Conservation (phyloP, 305 asterid genomes). For the Fraxinus latifolia region DNA sequence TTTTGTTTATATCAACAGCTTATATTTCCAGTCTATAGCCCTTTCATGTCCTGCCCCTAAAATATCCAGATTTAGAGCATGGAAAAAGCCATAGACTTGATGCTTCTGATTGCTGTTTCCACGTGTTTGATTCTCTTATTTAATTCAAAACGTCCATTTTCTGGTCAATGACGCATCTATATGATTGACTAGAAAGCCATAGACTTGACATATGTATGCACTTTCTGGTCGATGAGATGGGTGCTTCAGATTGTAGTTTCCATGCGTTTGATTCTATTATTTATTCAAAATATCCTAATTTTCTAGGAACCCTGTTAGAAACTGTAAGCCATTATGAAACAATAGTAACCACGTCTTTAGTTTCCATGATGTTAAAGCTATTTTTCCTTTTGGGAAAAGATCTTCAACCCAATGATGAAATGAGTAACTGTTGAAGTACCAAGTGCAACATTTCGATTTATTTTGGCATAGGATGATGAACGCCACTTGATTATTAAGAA, state of each 20-base stretch:
- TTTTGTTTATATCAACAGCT: constrained; percentile 1
- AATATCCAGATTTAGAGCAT: constrained; percentile 3
- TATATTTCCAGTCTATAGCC: neutral
- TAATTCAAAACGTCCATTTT: neutral
- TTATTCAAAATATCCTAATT: neutral
- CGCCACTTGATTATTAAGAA: neutral
- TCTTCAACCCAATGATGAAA: constrained; percentile 8
- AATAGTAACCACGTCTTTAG: neutral
- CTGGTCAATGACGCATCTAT: neutral
- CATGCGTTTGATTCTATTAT: constrained; percentile 13
- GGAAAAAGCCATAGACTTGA: neutral
- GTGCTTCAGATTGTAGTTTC: constrained; percentile 7
- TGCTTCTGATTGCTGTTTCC: constrained; percentile 13
- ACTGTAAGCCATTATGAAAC: neutral
- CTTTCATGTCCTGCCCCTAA: neutral
- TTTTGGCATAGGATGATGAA: neutral
- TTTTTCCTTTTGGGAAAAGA: neutral
- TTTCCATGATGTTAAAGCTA: neutral
- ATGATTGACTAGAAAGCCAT: neutral
- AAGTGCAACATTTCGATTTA: neutral
- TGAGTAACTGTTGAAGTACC: neutral
- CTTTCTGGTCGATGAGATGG: neutral
- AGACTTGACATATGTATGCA: neutral
- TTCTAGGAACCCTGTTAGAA: neutral
- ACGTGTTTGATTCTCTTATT: constrained; percentile 10